These are phyloP conservation scores for Termitomyces titanicus DNA, from an alignment of 768 basidiomycete genomes.

Conservation along the genomic window DNA sequence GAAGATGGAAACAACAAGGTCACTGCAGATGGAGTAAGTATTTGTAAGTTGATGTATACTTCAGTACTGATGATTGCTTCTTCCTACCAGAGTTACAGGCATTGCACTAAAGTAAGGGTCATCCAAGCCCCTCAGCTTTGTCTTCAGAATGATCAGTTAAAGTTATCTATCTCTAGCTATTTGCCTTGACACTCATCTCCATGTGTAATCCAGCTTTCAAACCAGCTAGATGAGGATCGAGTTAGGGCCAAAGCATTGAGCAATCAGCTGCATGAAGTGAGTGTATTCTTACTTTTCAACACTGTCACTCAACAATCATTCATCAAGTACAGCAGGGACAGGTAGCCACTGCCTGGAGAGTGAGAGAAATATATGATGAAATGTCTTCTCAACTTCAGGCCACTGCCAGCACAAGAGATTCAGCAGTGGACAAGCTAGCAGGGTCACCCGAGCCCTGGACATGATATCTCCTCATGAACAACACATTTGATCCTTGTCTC, in stretches of 20 bases:
- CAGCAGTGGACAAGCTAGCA: too few species aligned
- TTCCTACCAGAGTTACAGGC: neutral
- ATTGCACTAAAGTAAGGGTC: neutral
- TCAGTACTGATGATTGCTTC: too few species aligned
- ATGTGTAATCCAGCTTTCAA: neutral
- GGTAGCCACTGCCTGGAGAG: neutral
- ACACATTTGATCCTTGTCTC: too few species aligned
- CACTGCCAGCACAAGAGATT: too few species aligned
- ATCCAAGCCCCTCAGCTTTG: neutral
- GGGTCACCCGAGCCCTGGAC: too few species aligned
- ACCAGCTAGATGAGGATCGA: neutral
- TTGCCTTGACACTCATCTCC: neutral
- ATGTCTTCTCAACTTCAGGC: neutral
- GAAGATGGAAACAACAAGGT: too few species aligned
- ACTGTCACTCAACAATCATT: neutral
- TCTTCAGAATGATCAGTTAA: neutral
- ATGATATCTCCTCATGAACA: too few species aligned
- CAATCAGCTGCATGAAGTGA: neutral
- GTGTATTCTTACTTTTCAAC: neutral
- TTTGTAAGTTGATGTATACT: too few species aligned
- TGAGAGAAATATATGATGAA: neutral
- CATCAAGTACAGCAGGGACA: neutral
- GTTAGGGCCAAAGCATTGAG: neutral
- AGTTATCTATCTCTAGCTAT: neutral
- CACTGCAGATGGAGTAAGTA: too few species aligned